Conservation (phyloP, 2,329 filamentous ascomycete species). For the Hymenoscyphus scutula region DNA sequence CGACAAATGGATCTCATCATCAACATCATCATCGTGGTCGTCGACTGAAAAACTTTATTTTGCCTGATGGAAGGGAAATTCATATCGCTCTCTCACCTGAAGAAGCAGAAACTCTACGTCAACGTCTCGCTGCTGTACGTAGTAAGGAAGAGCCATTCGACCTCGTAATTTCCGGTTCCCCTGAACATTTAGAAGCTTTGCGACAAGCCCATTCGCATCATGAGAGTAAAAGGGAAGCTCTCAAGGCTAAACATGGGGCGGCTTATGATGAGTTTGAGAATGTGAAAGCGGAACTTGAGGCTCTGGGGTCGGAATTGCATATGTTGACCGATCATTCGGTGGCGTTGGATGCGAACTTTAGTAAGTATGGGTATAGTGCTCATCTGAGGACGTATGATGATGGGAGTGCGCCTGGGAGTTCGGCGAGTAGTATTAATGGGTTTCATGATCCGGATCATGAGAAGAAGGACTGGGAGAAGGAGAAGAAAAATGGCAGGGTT, state of each 20-base stretch:
- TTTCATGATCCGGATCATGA: conserved; percentile 33
- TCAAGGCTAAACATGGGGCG: conserved; percentile 49
- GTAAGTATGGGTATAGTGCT: conserved; percentile 61
- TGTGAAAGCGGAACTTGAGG: conserved; percentile 51
- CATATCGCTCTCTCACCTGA: conserved; percentile 56
- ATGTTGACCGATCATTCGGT: conserved; percentile 52
- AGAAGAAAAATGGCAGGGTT: conserved; percentile 40
- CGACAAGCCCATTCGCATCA: conserved; percentile 53
- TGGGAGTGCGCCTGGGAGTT: conserved; percentile 19
- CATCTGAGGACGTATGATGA: conserved; percentile 50
- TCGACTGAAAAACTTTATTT: conserved; percentile 51
- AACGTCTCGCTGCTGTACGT: conserved; percentile 41
- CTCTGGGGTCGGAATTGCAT: conserved; percentile 52
- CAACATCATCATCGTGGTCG: conserved; percentile 36
- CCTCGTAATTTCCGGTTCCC: conserved; percentile 56
- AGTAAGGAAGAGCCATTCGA: conserved; percentile 44
- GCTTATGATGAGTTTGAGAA: conserved; percentile 56
- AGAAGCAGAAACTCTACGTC: conserved; percentile 48
- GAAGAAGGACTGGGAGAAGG: conserved; percentile 39
- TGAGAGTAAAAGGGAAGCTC: conserved; percentile 44
- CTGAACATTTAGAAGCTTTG: conserved; percentile 47
- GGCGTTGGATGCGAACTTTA: conserved; percentile 59
- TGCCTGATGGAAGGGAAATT: conserved; percentile 54
- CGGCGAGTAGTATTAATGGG: conserved; percentile 26
- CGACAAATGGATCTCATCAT: conserved; percentile 7